These are phyloP conservation scores for Tolypocladium album DNA, from an alignment of 2,329 filamentous ascomycete genomes.

Conservation along the genomic window DNA sequence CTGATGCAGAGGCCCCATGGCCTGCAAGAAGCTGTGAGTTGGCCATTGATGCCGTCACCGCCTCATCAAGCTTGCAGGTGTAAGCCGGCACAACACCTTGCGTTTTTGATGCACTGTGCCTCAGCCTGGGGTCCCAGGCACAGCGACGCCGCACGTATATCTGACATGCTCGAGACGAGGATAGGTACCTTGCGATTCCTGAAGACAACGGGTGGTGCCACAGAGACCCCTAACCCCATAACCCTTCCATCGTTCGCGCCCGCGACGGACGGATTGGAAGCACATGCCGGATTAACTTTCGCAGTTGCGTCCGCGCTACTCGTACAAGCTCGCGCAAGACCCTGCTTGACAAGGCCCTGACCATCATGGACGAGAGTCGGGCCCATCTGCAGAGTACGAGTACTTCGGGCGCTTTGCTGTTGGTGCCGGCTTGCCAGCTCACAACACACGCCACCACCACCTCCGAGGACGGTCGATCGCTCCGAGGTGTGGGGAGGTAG, in stretches of 20 bases:
- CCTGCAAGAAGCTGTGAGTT: not conserved
- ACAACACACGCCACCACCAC: conserved; percentile 5
- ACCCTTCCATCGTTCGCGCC: not conserved
- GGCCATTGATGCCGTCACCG: not conserved
- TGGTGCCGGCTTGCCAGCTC: conserved; percentile 4
- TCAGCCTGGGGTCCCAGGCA: no score
- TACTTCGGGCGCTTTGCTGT: not conserved
- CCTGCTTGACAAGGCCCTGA: not conserved
- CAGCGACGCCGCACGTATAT: no score
- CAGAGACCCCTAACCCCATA: not conserved
- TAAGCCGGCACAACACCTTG: not conserved
- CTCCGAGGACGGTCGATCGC: conserved; percentile 4
- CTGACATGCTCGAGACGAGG: no score
- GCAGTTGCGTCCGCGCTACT: not conserved
- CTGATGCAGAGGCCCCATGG: not conserved
- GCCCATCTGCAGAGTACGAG: not conserved
- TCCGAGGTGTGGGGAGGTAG: conserved; percentile 1
- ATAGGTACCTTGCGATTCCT: not conserved
- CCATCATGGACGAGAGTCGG: not conserved
- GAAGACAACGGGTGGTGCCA: not conserved
- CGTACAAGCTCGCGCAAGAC: not conserved
- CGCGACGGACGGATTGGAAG: not conserved
- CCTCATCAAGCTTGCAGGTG: not conserved
- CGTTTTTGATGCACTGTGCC: not conserved
- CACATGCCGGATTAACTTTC: not conserved